Base-by-base conservation (phyloP, 345 rosid genomes). In the Lepidium didymum region DNA sequence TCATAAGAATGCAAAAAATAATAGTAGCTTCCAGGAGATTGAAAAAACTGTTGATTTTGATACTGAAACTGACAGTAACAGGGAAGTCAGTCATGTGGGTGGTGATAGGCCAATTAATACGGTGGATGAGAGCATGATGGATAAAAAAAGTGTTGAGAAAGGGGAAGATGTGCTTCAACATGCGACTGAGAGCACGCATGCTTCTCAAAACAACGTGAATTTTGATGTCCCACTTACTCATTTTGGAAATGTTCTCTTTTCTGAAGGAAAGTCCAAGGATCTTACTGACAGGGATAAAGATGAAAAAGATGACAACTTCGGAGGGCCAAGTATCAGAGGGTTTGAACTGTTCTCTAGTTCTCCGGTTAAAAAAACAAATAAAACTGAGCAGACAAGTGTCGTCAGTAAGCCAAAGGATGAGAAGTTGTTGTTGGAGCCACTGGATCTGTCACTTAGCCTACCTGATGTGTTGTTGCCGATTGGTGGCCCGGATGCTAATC, bases 381-480 rank as follows among this genome's bases (percentile, higher is more conserved):
- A 79, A 69, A 58, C 69, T 14, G 85, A 80, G 62, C 85, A 83
- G 63, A 68, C 67, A 33, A 79, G 83, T 59, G 55, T 64, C 41
- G 55, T 64, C 44, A 68, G 43, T 44, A 87, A 80, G 77, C 78
- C 69, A 15, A 94, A 84, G 61, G 87, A 84, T 62, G 94, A 82
- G 69, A 86, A 82, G 76, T 78, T 79, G 64, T 60, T 40, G 50
- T 53, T 94, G 78, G 97, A 87, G 77, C 85, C 92, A 35, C 92
- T 89, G 69, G 96, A 91, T 86, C 91, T 94, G 38, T 87, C 97
- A 69, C 97, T 94, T 64, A 87, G 99, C 73, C 80, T 94, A 77
- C 99, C 99, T 29, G 85, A 82, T 84, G 86, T 94, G 9, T 62
- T 94, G 77, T 81, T 87, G 64, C 97, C 97, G 3, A 79, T 87